Conservation (phyloP, 352 stramenopile genomes). For the Pythium aristosporum region DNA sequence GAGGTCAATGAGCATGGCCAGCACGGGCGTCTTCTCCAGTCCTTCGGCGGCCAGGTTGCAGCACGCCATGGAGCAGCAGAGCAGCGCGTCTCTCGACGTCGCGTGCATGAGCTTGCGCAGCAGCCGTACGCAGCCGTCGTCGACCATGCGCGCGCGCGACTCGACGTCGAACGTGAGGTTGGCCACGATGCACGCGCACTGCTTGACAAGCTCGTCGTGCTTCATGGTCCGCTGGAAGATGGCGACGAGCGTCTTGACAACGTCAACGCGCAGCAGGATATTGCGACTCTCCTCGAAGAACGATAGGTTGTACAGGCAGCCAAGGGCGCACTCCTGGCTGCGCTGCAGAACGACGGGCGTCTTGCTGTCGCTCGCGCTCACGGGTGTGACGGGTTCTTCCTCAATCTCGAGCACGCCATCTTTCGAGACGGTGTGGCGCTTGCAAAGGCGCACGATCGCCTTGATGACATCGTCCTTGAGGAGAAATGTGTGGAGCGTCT, state of each 20-base stretch:
- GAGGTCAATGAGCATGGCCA: conserved; percentile 82
- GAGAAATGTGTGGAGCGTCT: conserved; percentile 58
- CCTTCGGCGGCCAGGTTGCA: conserved; percentile 75
- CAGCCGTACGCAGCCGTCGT: conserved; percentile 61
- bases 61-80: conserved; percentile 70
- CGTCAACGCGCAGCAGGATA: conserved; percentile 55
- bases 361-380: conserved; percentile 38
- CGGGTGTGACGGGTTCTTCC: conserved; percentile 34
- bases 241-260: conserved; percentile 58
- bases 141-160: conserved; percentile 53
- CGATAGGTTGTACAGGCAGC: conserved; percentile 80
- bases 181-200: conserved; percentile 59
- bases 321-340: conserved; percentile 69
- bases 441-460: conserved; percentile 65
- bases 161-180: conserved; percentile 80
- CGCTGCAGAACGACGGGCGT: conserved; percentile 42
- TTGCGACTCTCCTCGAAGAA: conserved; percentile 67
- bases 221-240: conserved; percentile 70
- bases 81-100: conserved; percentile 56
- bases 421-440: conserved; percentile 41
- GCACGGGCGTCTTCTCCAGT: conserved; percentile 62
- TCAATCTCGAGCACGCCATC: conserved; percentile 54
- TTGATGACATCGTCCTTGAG: conserved; percentile 75
- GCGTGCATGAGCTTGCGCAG: conserved; percentile 69
- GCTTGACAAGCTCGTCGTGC: conserved; percentile 64